Base-by-base conservation (phyloP, 192 early-diverging fungal genomes). In the Coemansia sp. region DNA sequence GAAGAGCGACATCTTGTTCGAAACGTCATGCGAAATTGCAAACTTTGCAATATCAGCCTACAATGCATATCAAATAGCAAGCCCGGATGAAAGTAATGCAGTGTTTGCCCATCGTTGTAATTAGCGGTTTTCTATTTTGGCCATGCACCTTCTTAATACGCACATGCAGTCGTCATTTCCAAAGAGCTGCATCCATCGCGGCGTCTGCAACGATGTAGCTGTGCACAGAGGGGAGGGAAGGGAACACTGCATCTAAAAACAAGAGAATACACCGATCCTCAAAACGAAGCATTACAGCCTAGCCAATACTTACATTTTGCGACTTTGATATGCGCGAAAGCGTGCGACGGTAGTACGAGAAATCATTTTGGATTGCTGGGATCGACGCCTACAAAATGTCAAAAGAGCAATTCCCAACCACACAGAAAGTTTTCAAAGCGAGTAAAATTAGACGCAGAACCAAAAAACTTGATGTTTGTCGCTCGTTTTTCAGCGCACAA, bases 1-100 rank as follows among this genome's bases (percentile, higher is more conserved):
- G 76, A 99, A 99, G 58, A 99, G 86, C 20, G 96, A 96, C 86
- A 99, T 96, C 21, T 87, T 82, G 70, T 96, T 97, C 53, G 96
- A 94, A 13, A 92, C 79, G 40, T 94, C 94, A 66, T 95, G 94
- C 63, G 88, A 85, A 45, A 93, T 84, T 71, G 88, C 87, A 34
- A 82, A 78, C 28, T 80, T 81, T 30, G 83, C 83, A 60, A 91
- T 75, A 48, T 86, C 87, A 7, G 51, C 51, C 75, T 79, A 78
- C 76, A 72, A 26, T 51, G 48, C 48, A 51, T 16, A 12, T 2
- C 21, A 26, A 43, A 20, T 26, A 16, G 23, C 45, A 39, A 15
- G 25, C 25, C 8, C 25, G n/a, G 43, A 18, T 21, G 7, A 46
- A 18, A 61, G 9, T 20, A 23, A 28, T 26, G 4, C 23, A 13